Base-by-base conservation (phyloP, 805 yeast genomes). In the Monosporozyma servazzii region DNA sequence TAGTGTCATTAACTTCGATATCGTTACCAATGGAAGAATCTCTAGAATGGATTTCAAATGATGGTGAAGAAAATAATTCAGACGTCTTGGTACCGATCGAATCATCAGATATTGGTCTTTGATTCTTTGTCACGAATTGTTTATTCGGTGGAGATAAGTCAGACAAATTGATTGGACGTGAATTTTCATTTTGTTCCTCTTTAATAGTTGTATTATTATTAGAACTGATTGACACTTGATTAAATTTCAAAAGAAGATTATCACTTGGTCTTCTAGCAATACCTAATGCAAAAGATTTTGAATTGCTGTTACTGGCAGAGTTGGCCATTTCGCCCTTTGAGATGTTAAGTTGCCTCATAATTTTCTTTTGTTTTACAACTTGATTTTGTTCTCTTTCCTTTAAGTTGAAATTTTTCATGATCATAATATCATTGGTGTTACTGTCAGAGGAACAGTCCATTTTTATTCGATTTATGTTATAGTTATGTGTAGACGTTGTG, bases 211-310 rank as follows among this genome's bases (percentile, higher is more conserved):
- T 20, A 49, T 53, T 33, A 54, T 51, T 50, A 53, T 46, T 49
- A 23, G 15, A 11, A 31, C 36, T 43, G n/a, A 40, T 23, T 11
- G 45, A 21, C 5, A 27, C 44, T 29, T n/a, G 18, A 20, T 42
- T 47, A 11, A 53, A 48, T 42, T 59, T 62, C 48, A 56, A 47
- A 41, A 64, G 47, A 30, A 65, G 46, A 53, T 65, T 66, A 42
- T 66, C 68, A 48, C 68, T 64, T 5, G 70, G 70, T 45, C 69
- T 57, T 33, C 70, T 57, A 7, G 61, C 64, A 31, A 61, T 54
- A 7, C 65, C 67, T 23, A 64, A 49, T 7, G 64, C 67, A 5
- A 60, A 51, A 33, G 60, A 60, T 41, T 59, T 61, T 49, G 42
- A 5, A 57, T 55, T 29, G 52, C 44, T 29, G 29, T 15, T 3